Evolutionary conservation across 495 filamentous ascomycete species (phyloP).

Genomic region (Mytilinidion resinicola): DNA sequence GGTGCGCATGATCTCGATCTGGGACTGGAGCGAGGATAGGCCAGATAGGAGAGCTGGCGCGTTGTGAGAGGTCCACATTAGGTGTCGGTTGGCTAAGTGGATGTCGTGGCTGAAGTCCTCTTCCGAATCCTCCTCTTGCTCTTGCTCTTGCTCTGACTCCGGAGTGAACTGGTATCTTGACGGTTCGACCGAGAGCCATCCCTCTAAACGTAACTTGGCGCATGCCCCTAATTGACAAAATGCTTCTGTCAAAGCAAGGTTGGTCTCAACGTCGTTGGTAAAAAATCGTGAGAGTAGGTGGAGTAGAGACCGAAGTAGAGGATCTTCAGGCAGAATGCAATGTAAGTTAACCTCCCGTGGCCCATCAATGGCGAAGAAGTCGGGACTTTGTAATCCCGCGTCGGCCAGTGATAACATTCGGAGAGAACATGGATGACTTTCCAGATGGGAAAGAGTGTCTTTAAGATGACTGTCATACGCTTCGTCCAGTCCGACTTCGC

Average conservation of each 20-base stretch:
- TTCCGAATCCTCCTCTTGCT: slow-evolving; percentile 2
- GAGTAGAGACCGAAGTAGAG: slow-evolving; percentile 64
- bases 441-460: slow-evolving; percentile 70
- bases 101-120: slow-evolving; percentile 14
- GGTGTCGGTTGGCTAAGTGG: slow-evolving; percentile 25
- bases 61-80: slow-evolving; percentile 23
- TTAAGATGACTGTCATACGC: slow-evolving; percentile 77
- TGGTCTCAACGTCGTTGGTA: slow-evolving; percentile 81
- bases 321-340: slow-evolving; percentile 45
- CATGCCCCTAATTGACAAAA: slow-evolving; percentile 79
- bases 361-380: slow-evolving; percentile 43
- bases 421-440: slow-evolving; percentile 69
- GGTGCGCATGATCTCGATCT: slow-evolving; percentile 29
- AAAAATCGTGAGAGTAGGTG: slow-evolving; percentile 72
- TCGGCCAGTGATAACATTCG: slow-evolving; percentile 27
- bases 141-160: slow-evolving; percentile 11
- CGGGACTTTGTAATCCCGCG: slow-evolving; percentile 44
- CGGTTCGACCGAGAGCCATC: slow-evolving; percentile 81
- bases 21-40: slow-evolving; percentile 22
- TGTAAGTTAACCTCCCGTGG: slow-evolving; percentile 16
- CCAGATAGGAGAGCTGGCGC: slow-evolving; percentile 30
- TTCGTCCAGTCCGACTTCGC: slow-evolving; percentile 64
- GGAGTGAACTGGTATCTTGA: slow-evolving; percentile 48
- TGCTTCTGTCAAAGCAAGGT: slow-evolving; percentile 75
- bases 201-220: slow-evolving; percentile 72